Percentiles rank a stretch among this genome's conserved stretches.
phyloP scores from a whole-genome alignment of 352 stramenopile genomes.

The Halophytophthora batemanensis region DNA sequence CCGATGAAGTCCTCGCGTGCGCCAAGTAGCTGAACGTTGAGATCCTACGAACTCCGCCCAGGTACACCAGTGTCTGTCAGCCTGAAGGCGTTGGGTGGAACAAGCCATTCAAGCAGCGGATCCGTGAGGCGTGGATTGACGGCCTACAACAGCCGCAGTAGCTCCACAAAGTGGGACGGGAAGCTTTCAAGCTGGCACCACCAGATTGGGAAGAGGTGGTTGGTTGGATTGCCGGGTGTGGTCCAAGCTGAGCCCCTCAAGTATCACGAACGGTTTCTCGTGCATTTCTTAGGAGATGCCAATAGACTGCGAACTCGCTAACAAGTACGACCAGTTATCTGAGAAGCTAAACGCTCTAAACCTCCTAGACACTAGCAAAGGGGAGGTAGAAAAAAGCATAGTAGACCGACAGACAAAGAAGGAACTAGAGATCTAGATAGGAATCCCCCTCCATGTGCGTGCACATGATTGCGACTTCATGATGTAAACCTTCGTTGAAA shows the following conservation, averaged over 20 bases:
- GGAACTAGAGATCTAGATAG: background rate
- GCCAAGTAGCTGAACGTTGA: background rate
- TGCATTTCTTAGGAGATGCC: background rate
- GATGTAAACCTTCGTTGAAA: background rate
- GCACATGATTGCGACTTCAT: background rate
- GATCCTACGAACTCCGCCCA: background rate
- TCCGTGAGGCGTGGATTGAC: background rate
- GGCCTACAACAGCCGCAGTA: background rate
- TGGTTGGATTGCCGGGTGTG: background rate
- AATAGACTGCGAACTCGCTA: background rate
- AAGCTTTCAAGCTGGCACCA: background rate
- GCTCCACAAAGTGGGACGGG: background rate
- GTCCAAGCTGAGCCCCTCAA: background rate
- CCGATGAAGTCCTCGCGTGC: background rate
- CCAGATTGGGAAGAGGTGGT: background rate
- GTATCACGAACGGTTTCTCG: background rate
- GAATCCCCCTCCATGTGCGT: background rate
- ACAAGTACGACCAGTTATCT: background rate
- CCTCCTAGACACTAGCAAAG: background rate
- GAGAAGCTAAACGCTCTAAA: background rate
- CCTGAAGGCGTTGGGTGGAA: background rate
- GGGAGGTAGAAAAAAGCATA: background rate
- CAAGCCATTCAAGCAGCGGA: background rate
- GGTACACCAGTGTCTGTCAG: background rate
- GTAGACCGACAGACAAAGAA: too few relatives aligned